These are phyloP conservation scores for Boletus smithii DNA, from an alignment of 1,284 basidiomycete genomes.

Conservation along the genomic window DNA sequence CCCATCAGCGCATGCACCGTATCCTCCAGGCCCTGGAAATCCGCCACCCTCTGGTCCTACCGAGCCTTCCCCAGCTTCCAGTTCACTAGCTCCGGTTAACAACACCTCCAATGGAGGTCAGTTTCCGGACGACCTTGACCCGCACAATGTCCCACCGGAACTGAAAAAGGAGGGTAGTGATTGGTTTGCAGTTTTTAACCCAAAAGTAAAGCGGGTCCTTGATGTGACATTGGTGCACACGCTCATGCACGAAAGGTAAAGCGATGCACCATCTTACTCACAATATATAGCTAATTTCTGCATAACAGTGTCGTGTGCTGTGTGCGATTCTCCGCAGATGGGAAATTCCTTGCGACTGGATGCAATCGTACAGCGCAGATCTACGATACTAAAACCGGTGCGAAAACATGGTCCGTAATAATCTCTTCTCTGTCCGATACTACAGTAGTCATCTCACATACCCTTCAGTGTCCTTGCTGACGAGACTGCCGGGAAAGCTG, in stretches of 20 bases:
- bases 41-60: conserved; percentile 28
- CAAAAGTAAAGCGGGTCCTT: conserved; percentile 75
- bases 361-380: conserved; percentile 77
- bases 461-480: conserved; percentile 62
- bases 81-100: conserved; percentile 26
- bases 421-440: background rate
- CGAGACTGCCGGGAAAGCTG: conserved; percentile 59
- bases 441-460: conserved; percentile 14
- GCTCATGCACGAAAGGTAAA: conserved; percentile 87
- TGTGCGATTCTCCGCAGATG: conserved; percentile 80
- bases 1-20: conserved; percentile 34
- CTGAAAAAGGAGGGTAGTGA: conserved; percentile 82
- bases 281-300: conserved; percentile 8
- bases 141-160: conserved; percentile 46
- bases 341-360: conserved; percentile 74
- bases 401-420: conserved; percentile 52
- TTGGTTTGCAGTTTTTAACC: conserved; percentile 96
- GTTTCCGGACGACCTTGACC: conserved; percentile 50
- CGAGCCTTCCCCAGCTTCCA: conserved; percentile 27
- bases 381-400: conserved; percentile 71
- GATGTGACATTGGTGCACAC: conserved; percentile 92
- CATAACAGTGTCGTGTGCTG: conserved; percentile 69
- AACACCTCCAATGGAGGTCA: conserved; percentile 31
- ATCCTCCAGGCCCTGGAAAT: conserved; percentile 38
- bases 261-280: conserved; percentile 8